Evolutionary conservation across 2,329 filamentous ascomycete genomes (phyloP), one percentile per base, ranked within the genome.

Genomic region (Stachybotrys chlorohalonatus): DNA sequence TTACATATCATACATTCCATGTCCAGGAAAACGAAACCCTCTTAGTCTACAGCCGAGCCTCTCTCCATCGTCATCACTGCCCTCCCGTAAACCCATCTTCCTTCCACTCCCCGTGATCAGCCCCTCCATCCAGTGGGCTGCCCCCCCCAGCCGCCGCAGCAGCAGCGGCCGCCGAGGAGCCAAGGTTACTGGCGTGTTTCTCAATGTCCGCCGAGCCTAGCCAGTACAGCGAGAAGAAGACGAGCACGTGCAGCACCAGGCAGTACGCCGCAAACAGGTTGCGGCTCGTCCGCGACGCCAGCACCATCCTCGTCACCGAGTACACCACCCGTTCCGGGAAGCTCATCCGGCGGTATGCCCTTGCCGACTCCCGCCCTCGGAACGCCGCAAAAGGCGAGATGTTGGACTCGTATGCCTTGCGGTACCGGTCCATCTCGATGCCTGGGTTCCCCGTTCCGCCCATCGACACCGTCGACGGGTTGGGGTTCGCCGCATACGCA

Each of bases 331-430:
- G 80, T 71, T 99, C 94, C 0, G 92, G 91, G 8, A 96, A 75
- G 64, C 86, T 93, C 91, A 99, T 95, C 47, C 92, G 84, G 65
- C 91, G 90, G 70, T 96, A 92, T 1, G 93, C 94, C 51, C 95
- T 80, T 7, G 90, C 87, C 45, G 89, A 92, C 73, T 99, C 95
- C 52, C 93, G 83, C n/a, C 93, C 92, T 49, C 93, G 81, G 75
- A 99, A 99, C 3, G 91, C 91, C 31, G 93, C 92, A 69, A 99
- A 99, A 0, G 94, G 94, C 11, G 91, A 96, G 51, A 99, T 87
- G 65, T 94, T 95, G 47, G 89, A 89, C 73, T 99, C 94, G 73
- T 99, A 99, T 11, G 91, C 90, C 55, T 90, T 87, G 57, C 89
- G 84, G 71, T 99, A 99, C 50, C 91, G 83, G 69, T 96, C 90